These are phyloP conservation scores for Sclerotinia spermophila DNA, from an alignment of 2,329 filamentous ascomycete species.

Conservation along the genomic window DNA sequence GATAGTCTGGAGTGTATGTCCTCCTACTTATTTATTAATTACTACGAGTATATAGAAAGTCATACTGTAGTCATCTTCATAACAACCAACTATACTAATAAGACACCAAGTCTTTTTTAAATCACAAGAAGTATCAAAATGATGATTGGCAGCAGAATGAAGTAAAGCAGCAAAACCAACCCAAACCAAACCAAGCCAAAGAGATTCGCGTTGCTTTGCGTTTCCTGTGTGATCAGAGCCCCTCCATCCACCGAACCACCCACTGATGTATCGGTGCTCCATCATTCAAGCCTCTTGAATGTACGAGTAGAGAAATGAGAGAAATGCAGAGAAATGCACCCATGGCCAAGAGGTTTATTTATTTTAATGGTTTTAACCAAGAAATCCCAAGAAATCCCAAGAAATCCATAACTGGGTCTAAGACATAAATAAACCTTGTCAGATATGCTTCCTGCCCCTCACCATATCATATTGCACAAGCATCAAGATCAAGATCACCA, in stretches of 20 bases:
- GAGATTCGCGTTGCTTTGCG: neutral
- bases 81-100: no score
- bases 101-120: neutral
- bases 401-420: neutral
- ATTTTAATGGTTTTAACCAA: neutral
- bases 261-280: neutral
- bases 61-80: no score
- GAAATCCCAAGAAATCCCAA: slow-evolving; percentile 2
- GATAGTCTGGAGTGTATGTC: no score
- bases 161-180: no score
- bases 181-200: no score
- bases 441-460: slow-evolving; percentile 3
- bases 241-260: neutral
- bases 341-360: neutral
- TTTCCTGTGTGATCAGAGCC: slow-evolving; percentile 7
- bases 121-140: neutral
- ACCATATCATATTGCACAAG: neutral
- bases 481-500: neutral
- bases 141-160: neutral
- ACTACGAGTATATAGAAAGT: no score
- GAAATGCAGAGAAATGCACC: neutral
- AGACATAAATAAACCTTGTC: slow-evolving; percentile 2
- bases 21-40: no score
- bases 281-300: neutral
- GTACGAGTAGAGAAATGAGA: no score